These are phyloP conservation scores for Tetrapisispora iriomotensis DNA, from an alignment of 805 yeast species.

Conservation along the genomic window DNA sequence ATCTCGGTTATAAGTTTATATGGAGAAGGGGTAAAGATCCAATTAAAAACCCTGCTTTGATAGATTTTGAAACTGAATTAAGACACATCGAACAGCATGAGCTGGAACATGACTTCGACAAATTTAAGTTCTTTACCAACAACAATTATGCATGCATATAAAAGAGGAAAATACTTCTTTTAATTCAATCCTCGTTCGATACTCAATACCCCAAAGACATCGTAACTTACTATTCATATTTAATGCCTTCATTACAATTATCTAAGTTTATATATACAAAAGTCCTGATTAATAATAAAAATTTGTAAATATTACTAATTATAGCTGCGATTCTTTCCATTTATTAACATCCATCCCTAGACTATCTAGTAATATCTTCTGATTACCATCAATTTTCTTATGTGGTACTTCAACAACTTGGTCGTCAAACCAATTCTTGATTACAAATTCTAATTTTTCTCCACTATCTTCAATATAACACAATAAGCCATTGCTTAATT, in stretches of 20 bases:
- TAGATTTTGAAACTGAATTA: constrained; percentile 46
- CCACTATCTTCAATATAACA: constrained; percentile 22
- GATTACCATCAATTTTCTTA: not conserved
- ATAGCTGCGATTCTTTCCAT: not conserved
- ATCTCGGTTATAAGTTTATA: constrained; percentile 41
- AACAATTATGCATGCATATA: constrained; percentile 1
- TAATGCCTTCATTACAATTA: not conserved
- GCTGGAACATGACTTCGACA: constrained; percentile 15
- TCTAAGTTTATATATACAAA: not conserved
- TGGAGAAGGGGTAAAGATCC: constrained; percentile 35
- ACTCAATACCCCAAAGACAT: too few species aligned
- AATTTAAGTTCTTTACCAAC: constrained; percentile 9
- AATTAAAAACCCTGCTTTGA: constrained; percentile 36
- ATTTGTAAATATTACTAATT: not conserved
- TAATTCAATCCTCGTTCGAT: too few species aligned
- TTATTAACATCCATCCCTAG: constrained; percentile 16
- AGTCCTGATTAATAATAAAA: not conserved
- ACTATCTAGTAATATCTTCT: constrained; percentile 10
- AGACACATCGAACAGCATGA: constrained; percentile 55
- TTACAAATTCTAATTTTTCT: constrained; percentile 11
- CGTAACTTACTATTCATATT: too few species aligned
- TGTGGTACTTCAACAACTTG: constrained; percentile 6
- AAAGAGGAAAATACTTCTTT: not conserved
- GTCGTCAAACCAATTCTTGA: constrained; percentile 24
- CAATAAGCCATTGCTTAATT: constrained; percentile 25